Conservation (phyloP, 306 rosid genomes). For the Vachellia collinsii region DNA sequence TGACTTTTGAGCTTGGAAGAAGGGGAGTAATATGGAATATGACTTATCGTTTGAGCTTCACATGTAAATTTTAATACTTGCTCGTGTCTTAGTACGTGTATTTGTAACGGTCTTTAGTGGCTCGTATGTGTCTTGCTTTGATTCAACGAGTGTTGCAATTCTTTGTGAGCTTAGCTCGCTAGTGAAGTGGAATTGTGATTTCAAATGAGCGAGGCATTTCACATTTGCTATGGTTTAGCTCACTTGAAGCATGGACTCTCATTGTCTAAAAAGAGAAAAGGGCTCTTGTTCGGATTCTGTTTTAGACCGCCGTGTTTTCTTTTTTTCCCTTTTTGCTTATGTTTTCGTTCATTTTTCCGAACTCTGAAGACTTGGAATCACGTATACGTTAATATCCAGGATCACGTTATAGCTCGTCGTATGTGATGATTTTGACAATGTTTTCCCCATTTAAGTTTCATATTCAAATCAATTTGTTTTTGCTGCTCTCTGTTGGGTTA, state of each 20-base stretch:
- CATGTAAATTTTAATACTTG: background rate
- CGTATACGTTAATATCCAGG: background rate
- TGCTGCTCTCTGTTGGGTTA: slow-evolving; percentile 18
- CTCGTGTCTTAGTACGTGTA: background rate
- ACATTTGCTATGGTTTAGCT: background rate
- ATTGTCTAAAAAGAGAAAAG: background rate
- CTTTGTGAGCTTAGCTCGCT: background rate
- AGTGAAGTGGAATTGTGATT: background rate
- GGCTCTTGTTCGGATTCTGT: background rate
- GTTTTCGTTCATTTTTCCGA: background rate
- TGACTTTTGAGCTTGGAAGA: slow-evolving; percentile 7
- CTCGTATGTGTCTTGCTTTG: background rate
- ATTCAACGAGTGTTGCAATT: background rate
- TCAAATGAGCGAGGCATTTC: background rate
- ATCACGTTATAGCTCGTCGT: background rate
- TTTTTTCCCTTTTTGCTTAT: background rate
- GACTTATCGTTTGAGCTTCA: background rate
- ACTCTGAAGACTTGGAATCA: background rate
- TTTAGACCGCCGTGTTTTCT: background rate
- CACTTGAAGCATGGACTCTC: background rate
- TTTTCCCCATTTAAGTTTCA: background rate
- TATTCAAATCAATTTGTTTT: slow-evolving; percentile 11
- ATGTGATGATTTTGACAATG: background rate
- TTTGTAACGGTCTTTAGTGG: background rate
- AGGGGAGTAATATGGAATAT: background rate